Evolutionary conservation across 345 rosid species (phyloP), one percentile per base, ranked within the genome.

Genomic region (Theobroma cacao): DNA sequence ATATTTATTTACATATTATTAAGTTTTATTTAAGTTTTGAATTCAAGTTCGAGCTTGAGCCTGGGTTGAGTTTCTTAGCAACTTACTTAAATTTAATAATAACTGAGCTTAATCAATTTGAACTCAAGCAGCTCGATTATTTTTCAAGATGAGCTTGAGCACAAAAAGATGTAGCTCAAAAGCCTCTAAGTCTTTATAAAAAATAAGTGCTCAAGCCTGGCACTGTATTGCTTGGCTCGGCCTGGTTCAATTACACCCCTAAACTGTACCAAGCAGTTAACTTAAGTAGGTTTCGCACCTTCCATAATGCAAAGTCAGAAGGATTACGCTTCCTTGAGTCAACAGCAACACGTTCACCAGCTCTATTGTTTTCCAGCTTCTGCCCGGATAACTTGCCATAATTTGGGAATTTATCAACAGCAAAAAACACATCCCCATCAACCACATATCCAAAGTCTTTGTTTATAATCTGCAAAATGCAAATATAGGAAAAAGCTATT

Each of bases 271-370:
- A 47, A 6, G 33, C 45, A 45, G 24, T 26, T 9, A 38, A 73
- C 18, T 72, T 36, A 18, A 34, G 75, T 72, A 1, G 18, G 65
- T 8, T 77, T 59, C 77, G 36, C 38, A 92, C 98, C 96, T 95
- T 95, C 97, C 98, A 95, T 56, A 95, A 72, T 22, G 98, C 96
- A 86, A 95, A 93, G 83, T 95, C 97, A 34, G 94, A 92, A 80
- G 97, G 93, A 86, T 95, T 87, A 6, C 85, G 89, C 78, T 95
- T 95, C 80, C 98, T 89, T 7, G 91, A 77, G 84, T 95, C 99
- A 67, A 95, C 91, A 13, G 92, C 92, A 72, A 93, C 93, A 40
- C 96, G 92, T 79, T 91, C 94, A 77, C 97, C 98, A 74, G 96
- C 94, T 85, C 94, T 87, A 60, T 80, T 87, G 78, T 90, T 86